Evolutionary conservation across 352 stramenopile species (phyloP).

Genomic region (Globisporangium middletonii): DNA sequence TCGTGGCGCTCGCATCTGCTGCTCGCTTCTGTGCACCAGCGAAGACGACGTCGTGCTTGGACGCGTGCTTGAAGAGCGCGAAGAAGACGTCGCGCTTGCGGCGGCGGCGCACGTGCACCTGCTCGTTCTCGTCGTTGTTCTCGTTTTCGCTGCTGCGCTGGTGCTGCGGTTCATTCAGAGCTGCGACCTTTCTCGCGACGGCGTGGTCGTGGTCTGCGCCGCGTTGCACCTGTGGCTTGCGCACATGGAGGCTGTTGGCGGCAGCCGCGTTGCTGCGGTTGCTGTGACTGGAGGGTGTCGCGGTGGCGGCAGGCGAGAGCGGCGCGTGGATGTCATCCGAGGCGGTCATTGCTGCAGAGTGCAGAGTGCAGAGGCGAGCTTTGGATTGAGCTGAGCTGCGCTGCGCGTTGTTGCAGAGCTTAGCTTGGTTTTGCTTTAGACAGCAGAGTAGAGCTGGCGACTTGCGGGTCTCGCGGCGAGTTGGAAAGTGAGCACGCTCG

Average conservation of each 20-base stretch:
- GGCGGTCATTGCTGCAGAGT: constrained; percentile 2
- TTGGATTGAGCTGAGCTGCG: background rate
- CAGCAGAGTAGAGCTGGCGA: background rate
- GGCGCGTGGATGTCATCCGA: constrained; percentile 4
- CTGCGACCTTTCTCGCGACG: background rate
- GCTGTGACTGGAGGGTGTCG: background rate
- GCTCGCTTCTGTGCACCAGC: background rate
- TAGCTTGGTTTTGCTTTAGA: too few species aligned
- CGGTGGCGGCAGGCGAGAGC: background rate
- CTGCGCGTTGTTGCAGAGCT: too few species aligned
- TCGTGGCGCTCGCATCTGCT: background rate
- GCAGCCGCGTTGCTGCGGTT: background rate
- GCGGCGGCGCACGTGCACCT: background rate
- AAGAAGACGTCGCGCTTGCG: constrained; percentile 13
- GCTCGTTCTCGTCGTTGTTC: background rate
- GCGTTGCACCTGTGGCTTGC: background rate
- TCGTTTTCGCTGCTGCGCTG: background rate
- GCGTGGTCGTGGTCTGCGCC: constrained; percentile 3
- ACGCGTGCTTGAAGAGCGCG: constrained; percentile 8
- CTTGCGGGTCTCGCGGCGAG: background rate
- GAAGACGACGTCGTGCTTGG: constrained; percentile 1
- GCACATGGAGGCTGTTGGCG: background rate
- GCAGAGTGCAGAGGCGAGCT: too few species aligned
- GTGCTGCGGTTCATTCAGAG: background rate
- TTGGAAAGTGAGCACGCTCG: constrained; percentile 4